Base-by-base conservation (phyloP, 129 eudicot genomes). In the Saposhnikovia divaricata region DNA sequence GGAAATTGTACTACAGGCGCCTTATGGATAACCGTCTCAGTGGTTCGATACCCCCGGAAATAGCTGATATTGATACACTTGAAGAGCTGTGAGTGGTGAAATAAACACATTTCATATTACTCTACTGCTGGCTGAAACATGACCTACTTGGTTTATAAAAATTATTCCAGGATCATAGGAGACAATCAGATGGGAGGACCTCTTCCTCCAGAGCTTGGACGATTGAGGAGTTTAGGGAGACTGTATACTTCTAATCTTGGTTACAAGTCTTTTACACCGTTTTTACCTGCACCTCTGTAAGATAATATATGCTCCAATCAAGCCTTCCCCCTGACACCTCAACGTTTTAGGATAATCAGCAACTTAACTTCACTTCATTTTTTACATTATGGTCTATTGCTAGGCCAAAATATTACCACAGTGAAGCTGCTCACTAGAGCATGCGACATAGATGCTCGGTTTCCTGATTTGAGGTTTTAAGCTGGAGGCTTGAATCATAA, bases 51-150 rank as follows among this genome's bases (percentile, higher is more conserved):
- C 98, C 98, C 23, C 68, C 50, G 61, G 91, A 92, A 85, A 59
- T 95, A 77, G 98, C 93, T 55, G 81, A 89, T 48, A 92, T 95
- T 61, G 31, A 87, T 47, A 90, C 97, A 76, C 90, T 95, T 80
- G 85, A 89, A 88, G 84, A 85, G 61, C 44, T 74, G 63, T 72
- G 18, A 75, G 61, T 63, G 8, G 28, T 39, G 37, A 75, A 79
- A 69, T 69, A 37, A n/a, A 31, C 6, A 18, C 15, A 14, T 38
- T 34, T 34, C 25, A 14, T 34, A 15, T 38, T 5, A 70, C 44
- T 69, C 47, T 44, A 25, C 48, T 77, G 44, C 16, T 38, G 66
- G 19, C 13, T n/a, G 79, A 59, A 21, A 15, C 42, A 10, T 55
- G 38, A 47, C 31, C 9, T 38, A 25, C 53, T 39, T 39, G 3